These are phyloP conservation scores for Penicillium capsulatum DNA, from an alignment of 2,329 filamentous ascomycete species.

Conservation along the genomic window DNA sequence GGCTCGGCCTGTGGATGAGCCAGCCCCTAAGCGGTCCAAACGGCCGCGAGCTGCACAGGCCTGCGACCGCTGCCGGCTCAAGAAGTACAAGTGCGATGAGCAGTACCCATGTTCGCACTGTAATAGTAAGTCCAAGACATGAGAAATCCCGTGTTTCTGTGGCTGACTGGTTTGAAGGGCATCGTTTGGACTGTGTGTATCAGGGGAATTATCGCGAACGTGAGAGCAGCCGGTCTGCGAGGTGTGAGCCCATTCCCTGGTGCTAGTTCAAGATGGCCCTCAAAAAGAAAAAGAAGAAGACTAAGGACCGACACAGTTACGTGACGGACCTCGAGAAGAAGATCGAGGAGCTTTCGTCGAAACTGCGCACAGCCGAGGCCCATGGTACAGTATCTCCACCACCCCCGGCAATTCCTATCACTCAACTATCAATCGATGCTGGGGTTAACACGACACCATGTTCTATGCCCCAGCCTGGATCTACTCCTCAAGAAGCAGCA, in stretches of 20 bases:
- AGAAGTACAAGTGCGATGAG: slow-evolving; percentile 51
- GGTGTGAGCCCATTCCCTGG: slow-evolving; percentile 17
- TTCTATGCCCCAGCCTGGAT: no score
- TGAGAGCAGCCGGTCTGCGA: slow-evolving; percentile 28
- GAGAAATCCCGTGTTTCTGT: background rate
- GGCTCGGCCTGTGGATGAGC: slow-evolving; percentile 14
- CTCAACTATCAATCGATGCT: slow-evolving; percentile 5
- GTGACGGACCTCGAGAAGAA: slow-evolving; percentile 36
- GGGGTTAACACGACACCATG: slow-evolving; percentile 22
- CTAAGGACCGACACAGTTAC: slow-evolving; percentile 26
- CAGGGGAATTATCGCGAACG: slow-evolving; percentile 32
- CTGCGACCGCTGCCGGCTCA: slow-evolving; percentile 45
- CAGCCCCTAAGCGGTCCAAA: slow-evolving; percentile 26
- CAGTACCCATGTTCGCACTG: slow-evolving; percentile 44
- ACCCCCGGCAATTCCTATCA: slow-evolving; percentile 2
- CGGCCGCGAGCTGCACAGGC: slow-evolving; percentile 45
- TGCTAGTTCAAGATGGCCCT: no score
- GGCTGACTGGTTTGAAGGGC: slow-evolving; percentile 25
- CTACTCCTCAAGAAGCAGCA: no score
- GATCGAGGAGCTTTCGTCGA: slow-evolving; percentile 29
- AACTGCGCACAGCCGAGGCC: slow-evolving; percentile 23
- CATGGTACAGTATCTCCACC: slow-evolving; percentile 14
- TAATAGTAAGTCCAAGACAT: slow-evolving; percentile 33
- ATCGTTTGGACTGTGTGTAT: slow-evolving; percentile 33
- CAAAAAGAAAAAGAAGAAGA: background rate